phyloP scores from a whole-genome alignment of 768 basidiomycete species.

The Leucocoprinus sp. region DNA sequence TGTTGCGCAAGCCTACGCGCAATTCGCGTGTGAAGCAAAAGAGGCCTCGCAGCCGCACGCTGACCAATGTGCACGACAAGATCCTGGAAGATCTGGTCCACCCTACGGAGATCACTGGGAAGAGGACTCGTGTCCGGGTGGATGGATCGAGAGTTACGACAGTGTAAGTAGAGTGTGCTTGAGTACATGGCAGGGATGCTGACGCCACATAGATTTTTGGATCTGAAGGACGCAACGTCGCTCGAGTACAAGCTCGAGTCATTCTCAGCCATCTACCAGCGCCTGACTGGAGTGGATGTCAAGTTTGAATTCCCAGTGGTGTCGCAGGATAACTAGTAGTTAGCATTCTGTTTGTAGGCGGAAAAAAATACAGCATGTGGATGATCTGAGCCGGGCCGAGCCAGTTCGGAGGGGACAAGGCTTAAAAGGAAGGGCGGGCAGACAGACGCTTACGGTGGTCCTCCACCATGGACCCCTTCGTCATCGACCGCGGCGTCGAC shows the following conservation, averaged over 20 bases:
- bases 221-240: constrained; percentile 95
- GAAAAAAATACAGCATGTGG: constrained; percentile 4
- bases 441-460: constrained; percentile 4
- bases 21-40: constrained; percentile 91
- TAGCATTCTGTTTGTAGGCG: constrained; percentile 22
- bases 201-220: constrained; percentile 66
- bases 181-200: constrained; percentile 7
- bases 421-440: constrained; percentile 24
- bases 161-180: constrained; percentile 62
- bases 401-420: constrained; percentile 4
- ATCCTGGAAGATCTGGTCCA: constrained; percentile 98
- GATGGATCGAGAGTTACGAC: constrained; percentile 95
- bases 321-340: constrained; percentile 38
- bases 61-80: constrained; percentile 96
- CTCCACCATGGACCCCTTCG: constrained; percentile 55
- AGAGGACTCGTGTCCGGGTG: constrained; percentile 88
- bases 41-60: constrained; percentile 92
- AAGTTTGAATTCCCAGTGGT: constrained; percentile 86
- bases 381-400: constrained; percentile 14
- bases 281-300: constrained; percentile 94
- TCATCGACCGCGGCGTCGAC: constrained; percentile 79
- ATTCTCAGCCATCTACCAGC: constrained; percentile 94
- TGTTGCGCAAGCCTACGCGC: constrained; percentile 95
- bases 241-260: constrained; percentile 99
- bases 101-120: constrained; percentile 98